A percentile compares a stretch with the other conserved stretches of the same genome.
These are phyloP conservation scores for Mollisia scopiformis DNA, from an alignment of 2,329 filamentous ascomycete species.

Conservation along the genomic window DNA sequence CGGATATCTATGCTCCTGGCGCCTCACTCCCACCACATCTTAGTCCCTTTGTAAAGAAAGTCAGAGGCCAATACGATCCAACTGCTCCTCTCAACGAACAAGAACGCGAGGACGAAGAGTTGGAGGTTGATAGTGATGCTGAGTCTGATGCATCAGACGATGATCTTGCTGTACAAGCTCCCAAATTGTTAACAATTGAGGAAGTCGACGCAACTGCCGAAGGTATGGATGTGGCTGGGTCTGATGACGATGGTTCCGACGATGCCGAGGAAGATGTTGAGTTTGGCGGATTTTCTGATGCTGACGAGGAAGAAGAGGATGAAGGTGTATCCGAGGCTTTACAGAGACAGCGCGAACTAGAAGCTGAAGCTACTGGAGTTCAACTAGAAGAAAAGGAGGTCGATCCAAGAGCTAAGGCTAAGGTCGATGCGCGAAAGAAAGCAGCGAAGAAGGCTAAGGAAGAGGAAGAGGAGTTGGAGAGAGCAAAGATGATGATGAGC, in stretches of 20 bases:
- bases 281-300: conserved; percentile 39
- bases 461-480: conserved; percentile 86
- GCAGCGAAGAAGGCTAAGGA: conserved; percentile 71
- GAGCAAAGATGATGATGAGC: conserved; percentile 97
- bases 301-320: conserved; percentile 54
- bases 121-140: conserved; percentile 64
- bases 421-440: conserved; percentile 72
- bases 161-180: conserved; percentile 51
- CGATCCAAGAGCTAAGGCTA: conserved; percentile 61
- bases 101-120: conserved; percentile 82
- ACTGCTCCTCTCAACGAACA: conserved; percentile 84
- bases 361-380: conserved; percentile 84
- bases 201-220: conserved; percentile 36
- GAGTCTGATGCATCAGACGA: conserved; percentile 44
- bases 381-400: conserved; percentile 53
- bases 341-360: conserved; percentile 85
- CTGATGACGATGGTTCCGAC: conserved; percentile 42
- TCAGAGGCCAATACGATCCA: conserved; percentile 89
- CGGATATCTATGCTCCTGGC: conserved; percentile 88
- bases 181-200: conserved; percentile 33
- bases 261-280: conserved; percentile 40
- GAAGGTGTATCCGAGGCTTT: conserved; percentile 64
- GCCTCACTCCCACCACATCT: conserved; percentile 90
- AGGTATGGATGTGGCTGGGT: conserved; percentile 38
- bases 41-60: conserved; percentile 91